A percentile compares a stretch with the other conserved stretches of the same genome.
Conservation (phyloP, 2,329 filamentous ascomycete genomes). For the Ophiosphaerella herpotricha region DNA sequence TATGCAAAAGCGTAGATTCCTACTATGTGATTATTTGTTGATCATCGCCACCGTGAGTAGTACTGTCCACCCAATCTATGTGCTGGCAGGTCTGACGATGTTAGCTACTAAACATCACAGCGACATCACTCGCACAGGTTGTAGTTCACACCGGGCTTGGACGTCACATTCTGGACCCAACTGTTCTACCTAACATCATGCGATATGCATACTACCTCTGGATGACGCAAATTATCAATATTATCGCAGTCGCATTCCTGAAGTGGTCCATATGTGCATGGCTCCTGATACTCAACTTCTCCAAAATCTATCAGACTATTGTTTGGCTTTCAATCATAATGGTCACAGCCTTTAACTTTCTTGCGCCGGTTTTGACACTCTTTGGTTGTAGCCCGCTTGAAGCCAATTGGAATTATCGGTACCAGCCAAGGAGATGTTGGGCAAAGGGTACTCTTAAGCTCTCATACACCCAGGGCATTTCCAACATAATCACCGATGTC, state of each 20-base stretch:
- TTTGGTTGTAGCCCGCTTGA: conserved; percentile 33
- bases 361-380: conserved; percentile 21
- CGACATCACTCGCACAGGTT: conserved; percentile 14
- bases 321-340: conserved; percentile 31
- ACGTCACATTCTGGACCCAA: conserved; percentile 30
- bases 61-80: background rate
- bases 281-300: conserved; percentile 30
- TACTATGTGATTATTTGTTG: conserved; percentile 31
- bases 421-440: conserved; percentile 23
- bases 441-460: conserved; percentile 7
- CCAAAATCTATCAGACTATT: conserved; percentile 21
- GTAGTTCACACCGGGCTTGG: conserved; percentile 25
- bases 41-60: conserved; percentile 31
- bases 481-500: conserved; percentile 34
- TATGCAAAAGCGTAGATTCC: conserved; percentile 22
- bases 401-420: conserved; percentile 31
- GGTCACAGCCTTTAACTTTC: conserved; percentile 29
- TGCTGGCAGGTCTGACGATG: conserved; percentile 7
- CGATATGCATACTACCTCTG: conserved; percentile 29
- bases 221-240: conserved; percentile 32
- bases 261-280: conserved; percentile 39
- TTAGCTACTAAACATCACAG: conserved; percentile 23
- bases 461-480: conserved; percentile 22
- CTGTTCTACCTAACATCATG: conserved; percentile 17
- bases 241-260: conserved; percentile 34